Conservation (phyloP, 768 basidiomycete genomes). For the Pisolithus microcarpus region DNA sequence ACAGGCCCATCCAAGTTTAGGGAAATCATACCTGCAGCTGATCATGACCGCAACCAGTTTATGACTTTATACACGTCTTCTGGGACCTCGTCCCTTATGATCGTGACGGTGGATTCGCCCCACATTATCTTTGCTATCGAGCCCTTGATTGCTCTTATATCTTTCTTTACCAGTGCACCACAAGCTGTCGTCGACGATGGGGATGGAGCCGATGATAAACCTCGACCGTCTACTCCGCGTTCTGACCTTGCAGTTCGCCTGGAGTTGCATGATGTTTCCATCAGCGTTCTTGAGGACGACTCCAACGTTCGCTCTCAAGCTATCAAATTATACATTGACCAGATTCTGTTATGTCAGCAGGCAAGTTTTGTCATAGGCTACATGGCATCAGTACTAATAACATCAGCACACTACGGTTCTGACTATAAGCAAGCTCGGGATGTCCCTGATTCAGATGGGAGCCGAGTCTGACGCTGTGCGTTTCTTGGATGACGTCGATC, state of each 20-base stretch:
- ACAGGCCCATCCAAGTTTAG: slow-evolving; percentile 79
- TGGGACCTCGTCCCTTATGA: slow-evolving; percentile 59
- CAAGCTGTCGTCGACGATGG: slow-evolving; percentile 12
- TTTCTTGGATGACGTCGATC: slow-evolving; percentile 88
- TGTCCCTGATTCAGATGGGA: slow-evolving; percentile 92
- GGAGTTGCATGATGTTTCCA: slow-evolving; percentile 84
- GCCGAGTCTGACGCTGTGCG: slow-evolving; percentile 73
- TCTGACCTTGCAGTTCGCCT: slow-evolving; percentile 57
- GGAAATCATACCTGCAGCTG: slow-evolving; percentile 90
- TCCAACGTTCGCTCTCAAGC: slow-evolving; percentile 72
- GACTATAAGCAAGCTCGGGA: slow-evolving; percentile 75
- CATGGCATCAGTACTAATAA: slow-evolving; percentile 6
- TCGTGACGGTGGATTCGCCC: slow-evolving; percentile 89
- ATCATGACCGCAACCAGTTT: slow-evolving; percentile 84
- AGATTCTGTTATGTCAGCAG: slow-evolving; percentile 88
- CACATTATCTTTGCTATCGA: slow-evolving; percentile 88
- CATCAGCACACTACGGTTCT: slow-evolving; percentile 71
- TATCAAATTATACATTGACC: slow-evolving; percentile 76
- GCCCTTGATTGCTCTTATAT: slow-evolving; percentile 80
- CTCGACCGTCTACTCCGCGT: slow-evolving; percentile 2
- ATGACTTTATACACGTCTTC: slow-evolving; percentile 86
- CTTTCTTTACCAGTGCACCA: slow-evolving; percentile 69
- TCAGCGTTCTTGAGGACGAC: slow-evolving; percentile 85
- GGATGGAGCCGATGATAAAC: slow-evolving; percentile 9
- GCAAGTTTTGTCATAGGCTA: slow-evolving; percentile 33